phyloP scores from a whole-genome alignment of 148 eudicot species.

The Polygonum maritimum region DNA sequence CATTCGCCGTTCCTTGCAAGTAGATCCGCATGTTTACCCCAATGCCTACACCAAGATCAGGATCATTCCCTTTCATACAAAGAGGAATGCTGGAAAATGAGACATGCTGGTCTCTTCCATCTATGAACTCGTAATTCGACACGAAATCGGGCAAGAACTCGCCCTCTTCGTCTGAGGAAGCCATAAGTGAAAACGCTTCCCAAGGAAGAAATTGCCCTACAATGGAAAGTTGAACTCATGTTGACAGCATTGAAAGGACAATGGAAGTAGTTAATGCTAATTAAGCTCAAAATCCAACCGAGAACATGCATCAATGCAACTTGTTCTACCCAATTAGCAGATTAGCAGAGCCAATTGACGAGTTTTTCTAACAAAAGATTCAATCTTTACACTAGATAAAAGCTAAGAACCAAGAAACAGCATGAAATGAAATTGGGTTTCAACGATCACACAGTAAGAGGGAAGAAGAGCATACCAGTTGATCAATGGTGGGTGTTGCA shows the following conservation, averaged over 20 bases:
- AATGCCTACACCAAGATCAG: constrained; percentile 7
- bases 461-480: background rate
- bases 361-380: background rate
- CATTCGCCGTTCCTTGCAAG: constrained; percentile 33
- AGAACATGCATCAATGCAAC: background rate
- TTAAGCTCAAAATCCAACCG: background rate
- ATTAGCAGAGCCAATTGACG: background rate
- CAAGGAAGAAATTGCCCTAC: background rate
- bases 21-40: constrained; percentile 20
- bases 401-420: background rate
- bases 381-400: background rate
- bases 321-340: background rate
- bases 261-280: background rate
- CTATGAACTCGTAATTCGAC: constrained; percentile 37
- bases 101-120: constrained; percentile 25
- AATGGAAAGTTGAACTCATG: background rate
- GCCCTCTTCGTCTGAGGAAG: constrained; percentile 59
- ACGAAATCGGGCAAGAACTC: constrained; percentile 49
- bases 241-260: background rate
- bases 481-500: background rate
- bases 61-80: constrained; percentile 23
- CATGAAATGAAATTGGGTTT: background rate
- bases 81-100: constrained; percentile 60
- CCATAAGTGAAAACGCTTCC: background rate
- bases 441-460: background rate